Evolutionary conservation across 257 asterid species (phyloP), one percentile per base, ranked within the genome.

Genomic region (Asclepias syriaca): DNA sequence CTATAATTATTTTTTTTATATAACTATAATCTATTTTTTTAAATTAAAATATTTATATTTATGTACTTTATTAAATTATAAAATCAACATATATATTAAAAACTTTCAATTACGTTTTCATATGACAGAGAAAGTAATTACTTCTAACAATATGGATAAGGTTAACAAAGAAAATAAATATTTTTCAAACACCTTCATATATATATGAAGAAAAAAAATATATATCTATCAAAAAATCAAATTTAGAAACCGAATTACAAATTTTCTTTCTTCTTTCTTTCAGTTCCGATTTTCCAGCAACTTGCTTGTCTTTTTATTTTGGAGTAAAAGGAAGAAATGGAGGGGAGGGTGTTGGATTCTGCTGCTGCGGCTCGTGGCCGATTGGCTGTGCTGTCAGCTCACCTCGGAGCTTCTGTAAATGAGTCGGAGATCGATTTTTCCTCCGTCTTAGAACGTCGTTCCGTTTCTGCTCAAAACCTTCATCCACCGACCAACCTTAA

Each of bases 371-470:
- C 98, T 70, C 88, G 97, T 66, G 84, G 83, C 65, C 95, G 99
- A 24, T 80, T 94, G 69, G 92, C 97, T 40, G 92, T 94, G 66
- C 93, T 94, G 21, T 83, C 99, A 40, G 96, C 97, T 81, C 99
- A 94, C 71, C 87, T 94, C 3, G 77, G 83, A n/a, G 86, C 90
- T 74, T 77, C 91, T 2, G 16, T 58, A 54, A 78, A 81, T 73
- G 75, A 58, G 50, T 43, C 81, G 77, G 84, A 72, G 72, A 57
- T 72, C 48, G 69, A 60, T 46, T 67, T 77, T 3, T 34, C 78
- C 49, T 78, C 78, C 65, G 43, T 79, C 69, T 66, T 94, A 8
- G 87, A 85, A 34, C 75, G 80, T 56, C 83, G 89, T 48, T 66
- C 61, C 71, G 88, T 87, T 71, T 91, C 91, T 16, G 85, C 97